Conservation (phyloP, 192 early-diverging fungal species). For the Coemansia sp. region DNA sequence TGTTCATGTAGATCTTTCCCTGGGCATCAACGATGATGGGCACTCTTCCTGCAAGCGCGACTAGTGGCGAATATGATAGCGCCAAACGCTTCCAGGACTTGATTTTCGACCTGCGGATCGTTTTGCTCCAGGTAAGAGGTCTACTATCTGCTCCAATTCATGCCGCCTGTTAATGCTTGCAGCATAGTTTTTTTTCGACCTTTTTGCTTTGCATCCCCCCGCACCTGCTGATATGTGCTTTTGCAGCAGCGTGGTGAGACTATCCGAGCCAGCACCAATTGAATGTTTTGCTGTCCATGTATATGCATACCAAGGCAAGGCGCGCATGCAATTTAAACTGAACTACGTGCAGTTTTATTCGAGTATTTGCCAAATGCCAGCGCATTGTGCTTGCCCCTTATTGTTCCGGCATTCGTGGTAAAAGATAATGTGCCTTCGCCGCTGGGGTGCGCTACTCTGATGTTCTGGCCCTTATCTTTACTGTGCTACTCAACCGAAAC, state of each 20-base stretch:
- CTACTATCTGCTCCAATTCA: not conserved
- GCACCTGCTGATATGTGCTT: not conserved
- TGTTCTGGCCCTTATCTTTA: not conserved
- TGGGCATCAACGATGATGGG: constrained; percentile 42
- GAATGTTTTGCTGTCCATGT: not conserved
- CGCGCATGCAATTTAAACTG: not conserved
- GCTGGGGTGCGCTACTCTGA: not conserved
- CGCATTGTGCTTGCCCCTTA: not conserved
- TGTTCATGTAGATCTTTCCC: constrained; percentile 46
- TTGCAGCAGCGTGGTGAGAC: not conserved
- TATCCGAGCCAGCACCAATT: not conserved
- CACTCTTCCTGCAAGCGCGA: constrained; percentile 20
- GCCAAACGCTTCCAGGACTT: constrained; percentile 49
- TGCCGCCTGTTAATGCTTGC: not conserved
- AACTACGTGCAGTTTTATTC: no score
- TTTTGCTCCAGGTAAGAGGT: constrained; percentile 48
- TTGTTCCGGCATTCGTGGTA: not conserved
- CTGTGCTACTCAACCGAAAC: not conserved
- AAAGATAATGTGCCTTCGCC: not conserved
- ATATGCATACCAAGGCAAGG: not conserved
- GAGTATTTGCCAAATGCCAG: not conserved
- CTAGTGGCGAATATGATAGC: constrained; percentile 27
- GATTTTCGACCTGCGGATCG: constrained; percentile 46
- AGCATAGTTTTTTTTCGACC: not conserved
- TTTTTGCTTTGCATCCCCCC: not conserved